Percentiles rank a stretch among this genome's conserved stretches.
Evolutionary conservation across 306 rosid genomes (phyloP).

Genomic region (Oxytropis ochrocephala): DNA sequence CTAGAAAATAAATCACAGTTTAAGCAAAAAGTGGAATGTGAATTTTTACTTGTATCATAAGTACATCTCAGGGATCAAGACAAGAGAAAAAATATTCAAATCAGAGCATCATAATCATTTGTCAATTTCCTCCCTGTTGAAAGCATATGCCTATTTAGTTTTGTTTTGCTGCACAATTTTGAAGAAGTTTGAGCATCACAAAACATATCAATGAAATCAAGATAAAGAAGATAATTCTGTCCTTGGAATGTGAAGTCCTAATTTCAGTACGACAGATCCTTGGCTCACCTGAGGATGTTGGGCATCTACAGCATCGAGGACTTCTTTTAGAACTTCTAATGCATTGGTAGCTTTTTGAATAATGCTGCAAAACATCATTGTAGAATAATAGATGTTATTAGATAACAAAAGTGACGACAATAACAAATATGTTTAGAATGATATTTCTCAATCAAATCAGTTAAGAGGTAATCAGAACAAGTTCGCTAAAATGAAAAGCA

Average conservation of each 20-base stretch:
- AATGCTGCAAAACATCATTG: slow-evolving; percentile 48
- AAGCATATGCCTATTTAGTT: slow-evolving; percentile 2
- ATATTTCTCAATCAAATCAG: slow-evolving; percentile 5
- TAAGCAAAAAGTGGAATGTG: slow-evolving; percentile 12
- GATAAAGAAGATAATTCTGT: background rate
- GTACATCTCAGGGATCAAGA: background rate
- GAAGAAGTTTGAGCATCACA: background rate
- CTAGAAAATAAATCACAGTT: slow-evolving; percentile 26
- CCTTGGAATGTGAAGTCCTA: slow-evolving; percentile 9
- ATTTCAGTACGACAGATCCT: slow-evolving; percentile 15
- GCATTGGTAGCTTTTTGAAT: slow-evolving; percentile 78
- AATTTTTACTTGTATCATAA: background rate
- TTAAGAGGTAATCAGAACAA: background rate
- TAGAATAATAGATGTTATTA: slow-evolving; percentile 14
- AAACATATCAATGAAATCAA: background rate
- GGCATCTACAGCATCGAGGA: slow-evolving; percentile 69
- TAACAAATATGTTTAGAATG: background rate
- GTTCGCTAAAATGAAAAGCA: slow-evolving; percentile 14
- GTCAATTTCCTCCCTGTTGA: slow-evolving; percentile 5
- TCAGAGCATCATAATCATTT: background rate
- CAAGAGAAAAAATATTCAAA: background rate
- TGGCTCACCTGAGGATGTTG: slow-evolving; percentile 65
- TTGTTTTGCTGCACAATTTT: background rate
- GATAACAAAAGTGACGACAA: background rate
- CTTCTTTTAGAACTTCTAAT: slow-evolving; percentile 76